Conservation (phyloP, 2,329 filamentous ascomycete genomes). For the Alternaria novae-zelandiae region DNA sequence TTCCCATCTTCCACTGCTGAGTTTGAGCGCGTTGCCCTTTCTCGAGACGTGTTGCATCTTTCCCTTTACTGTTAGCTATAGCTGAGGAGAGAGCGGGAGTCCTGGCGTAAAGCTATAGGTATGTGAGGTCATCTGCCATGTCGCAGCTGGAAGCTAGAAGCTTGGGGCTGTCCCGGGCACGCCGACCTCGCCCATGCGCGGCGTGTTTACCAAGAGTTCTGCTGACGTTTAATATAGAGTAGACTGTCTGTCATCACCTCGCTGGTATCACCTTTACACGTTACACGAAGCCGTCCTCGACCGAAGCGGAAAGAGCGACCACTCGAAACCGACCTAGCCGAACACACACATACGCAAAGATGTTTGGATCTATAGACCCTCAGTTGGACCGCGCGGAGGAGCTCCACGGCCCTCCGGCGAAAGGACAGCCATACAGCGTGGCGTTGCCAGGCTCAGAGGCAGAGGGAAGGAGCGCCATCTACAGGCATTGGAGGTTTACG, state of each 20-base stretch:
- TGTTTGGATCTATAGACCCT: conserved; percentile 40
- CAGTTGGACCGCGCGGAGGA: conserved; percentile 51
- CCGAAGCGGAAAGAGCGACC: background rate
- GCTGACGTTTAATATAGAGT: conserved; percentile 11
- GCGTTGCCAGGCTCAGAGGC: conserved; percentile 76
- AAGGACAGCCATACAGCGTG: conserved; percentile 79
- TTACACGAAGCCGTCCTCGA: background rate
- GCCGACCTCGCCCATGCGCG: conserved; percentile 11
- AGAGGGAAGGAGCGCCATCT: conserved; percentile 75
- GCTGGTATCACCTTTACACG: background rate
- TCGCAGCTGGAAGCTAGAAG: conserved; percentile 8
- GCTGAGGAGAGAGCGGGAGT: background rate
- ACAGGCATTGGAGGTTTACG: conserved; percentile 80
- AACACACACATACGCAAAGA: conserved; percentile 15
- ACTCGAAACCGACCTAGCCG: background rate
- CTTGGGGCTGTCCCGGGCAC: conserved; percentile 13
- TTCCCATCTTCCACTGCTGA: background rate
- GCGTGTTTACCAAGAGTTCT: background rate
- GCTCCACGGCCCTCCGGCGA: conserved; percentile 68
- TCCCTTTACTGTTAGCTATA: background rate
- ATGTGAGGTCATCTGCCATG: background rate
- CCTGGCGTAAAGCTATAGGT: background rate
- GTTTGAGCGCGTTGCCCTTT: background rate
- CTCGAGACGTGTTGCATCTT: background rate
- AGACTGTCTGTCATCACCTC: background rate